Base-by-base conservation (phyloP, 2,329 filamentous ascomycete species). In the Coleophoma cylindrospora region DNA sequence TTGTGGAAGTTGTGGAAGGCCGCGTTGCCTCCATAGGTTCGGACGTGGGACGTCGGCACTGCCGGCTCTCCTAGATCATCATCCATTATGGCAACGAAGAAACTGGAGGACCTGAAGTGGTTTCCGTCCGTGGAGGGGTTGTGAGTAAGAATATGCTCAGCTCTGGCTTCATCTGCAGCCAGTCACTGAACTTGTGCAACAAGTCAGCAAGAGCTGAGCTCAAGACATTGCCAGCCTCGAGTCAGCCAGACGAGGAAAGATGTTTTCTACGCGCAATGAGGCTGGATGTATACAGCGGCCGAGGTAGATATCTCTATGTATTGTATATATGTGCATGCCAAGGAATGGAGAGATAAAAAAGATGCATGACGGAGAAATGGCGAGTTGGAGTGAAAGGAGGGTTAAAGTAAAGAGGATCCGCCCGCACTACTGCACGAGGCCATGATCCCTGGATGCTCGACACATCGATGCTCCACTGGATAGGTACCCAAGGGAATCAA, bases 1-100 rank as follows among this genome's bases (percentile, higher is more conserved):
- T 70, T 70, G 45, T 63, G 51, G 66, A 87, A 89, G 66, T 88
- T 88, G 70, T 87, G 82, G 65, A 87, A 88, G 40, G 84, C 84
- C 54, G 79, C 76, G 63, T 86, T 86, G 51, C 83, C 82, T 56
- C 83, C 83, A 48, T 74, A 70, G 1, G 80, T 84, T 49, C 70
- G 69, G 40, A 46, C 48, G 47, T 52, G 41, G 11, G 47, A 43
- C 2, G 43, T 12, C 1, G 59, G 57, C 12, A 61, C 38, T 32
- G 59, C 59, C 4, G 60, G 55, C 22, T 60, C 57, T 19, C 56
- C 55, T 17, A 61, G 53, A 43, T 45, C 48, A 41, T 27, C 22
- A 10, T 58, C 53, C 60, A 62, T 62, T 27, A 27, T 27, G 27
- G 19, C 19, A 19, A 19, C 19, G 19, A 19, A 19, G 19, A 19